A percentile compares a stretch with the other conserved stretches of the same genome.
phyloP scores from a whole-genome alignment of 2,329 filamentous ascomycete species.

The Juglanconis sp. region DNA sequence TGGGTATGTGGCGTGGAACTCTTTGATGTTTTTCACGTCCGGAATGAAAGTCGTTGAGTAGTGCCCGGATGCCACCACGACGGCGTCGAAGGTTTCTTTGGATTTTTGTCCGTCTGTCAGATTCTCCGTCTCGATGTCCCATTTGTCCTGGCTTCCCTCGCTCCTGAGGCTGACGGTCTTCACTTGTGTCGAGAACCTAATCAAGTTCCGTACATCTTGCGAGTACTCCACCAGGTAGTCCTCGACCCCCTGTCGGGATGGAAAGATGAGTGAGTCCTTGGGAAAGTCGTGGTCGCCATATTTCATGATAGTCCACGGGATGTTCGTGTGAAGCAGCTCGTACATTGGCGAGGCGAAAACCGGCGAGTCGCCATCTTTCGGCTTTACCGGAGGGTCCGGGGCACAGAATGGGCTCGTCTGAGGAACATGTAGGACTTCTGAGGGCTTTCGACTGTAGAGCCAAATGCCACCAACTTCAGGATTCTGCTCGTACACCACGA shows the following conservation, averaged over 20 bases:
- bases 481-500: constrained; percentile 82
- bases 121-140: constrained; percentile 42
- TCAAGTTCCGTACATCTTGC: constrained; percentile 60
- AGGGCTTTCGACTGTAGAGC: constrained; percentile 65
- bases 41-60: constrained; percentile 69
- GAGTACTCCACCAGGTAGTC: constrained; percentile 73
- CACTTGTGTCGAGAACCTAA: constrained; percentile 71
- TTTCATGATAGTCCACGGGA: constrained; percentile 76
- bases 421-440: constrained; percentile 54
- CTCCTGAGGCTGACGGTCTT: constrained; percentile 48
- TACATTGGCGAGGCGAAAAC: constrained; percentile 83
- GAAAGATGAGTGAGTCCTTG: constrained; percentile 66
- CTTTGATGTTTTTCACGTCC: constrained; percentile 53
- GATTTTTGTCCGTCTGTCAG: constrained; percentile 1
- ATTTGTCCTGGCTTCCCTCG: constrained; percentile 42
- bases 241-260: constrained; percentile 66
- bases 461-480: constrained; percentile 76
- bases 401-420: constrained; percentile 64
- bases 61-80: constrained; percentile 74
- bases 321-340: constrained; percentile 79
- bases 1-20: constrained; percentile 59
- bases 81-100: constrained; percentile 63
- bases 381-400: constrained; percentile 61
- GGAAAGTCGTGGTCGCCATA: constrained; percentile 71
- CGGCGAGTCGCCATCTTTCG: constrained; percentile 37